Base-by-base conservation (phyloP, 805 yeast genomes). In the Kregervanrija pseudodelftensis region DNA sequence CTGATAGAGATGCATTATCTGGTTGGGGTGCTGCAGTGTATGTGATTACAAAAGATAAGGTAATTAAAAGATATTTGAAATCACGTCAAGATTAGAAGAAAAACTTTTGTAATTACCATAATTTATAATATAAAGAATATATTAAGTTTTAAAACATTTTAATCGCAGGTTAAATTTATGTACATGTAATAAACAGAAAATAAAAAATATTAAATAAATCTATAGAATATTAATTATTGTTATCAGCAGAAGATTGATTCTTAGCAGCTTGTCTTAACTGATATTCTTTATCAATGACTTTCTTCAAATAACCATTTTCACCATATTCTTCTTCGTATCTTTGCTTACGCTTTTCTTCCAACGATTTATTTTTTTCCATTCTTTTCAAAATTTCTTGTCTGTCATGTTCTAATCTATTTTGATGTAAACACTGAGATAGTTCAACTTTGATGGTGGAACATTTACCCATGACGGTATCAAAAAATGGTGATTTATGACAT, bases 1-100 rank as follows among this genome's bases (percentile, higher is more conserved):
- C 85, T 33, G 99, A 93, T 66, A 85, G 99, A 73, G 99, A 93
- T 67, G 95, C 97, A 5, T 73, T 93, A 47, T 82, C 95, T 30
- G 99, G 99, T 53, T 93, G 97, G 96, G 99, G 99, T 59, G 96
- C 95, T 8, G 85, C 87, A 13, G 98, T 93, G 17, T 91, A 91
- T 66, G 71, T 93, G 44, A 79, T 93, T 42, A 86, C 95, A 39
- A 89, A 89, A 68, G 98, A 91, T 62, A 85, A 87, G 66, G 95
- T 93, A 46, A 77, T 80, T 44, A 89, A 83, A 70, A 80, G 95
- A 60, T 79, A 85, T 57, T 77, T 93, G 67, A 90, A 83, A 71
- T 88, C 96, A 46, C 84, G 99, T 67, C 98, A 91, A 72, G 99
- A 93, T 76, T 93, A 22, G 28, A 22, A 22, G n/a, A 2, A 34